phyloP scores from a whole-genome alignment of 2,329 filamentous ascomycete species.

The Apiospora sp. region DNA sequence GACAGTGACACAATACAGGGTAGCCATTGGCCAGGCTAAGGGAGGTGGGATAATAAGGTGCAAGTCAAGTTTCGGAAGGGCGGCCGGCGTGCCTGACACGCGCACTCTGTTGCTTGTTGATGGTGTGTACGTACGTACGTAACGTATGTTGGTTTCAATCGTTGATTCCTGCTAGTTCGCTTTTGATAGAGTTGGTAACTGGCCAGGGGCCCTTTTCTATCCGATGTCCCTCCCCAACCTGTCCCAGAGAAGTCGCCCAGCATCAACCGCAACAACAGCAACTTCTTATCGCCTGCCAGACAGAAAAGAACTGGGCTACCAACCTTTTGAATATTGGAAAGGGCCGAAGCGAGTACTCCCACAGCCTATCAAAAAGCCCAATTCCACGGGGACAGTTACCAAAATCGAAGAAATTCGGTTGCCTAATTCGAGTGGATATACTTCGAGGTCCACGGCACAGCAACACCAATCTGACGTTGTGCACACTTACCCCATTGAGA shows the following conservation, averaged over 20 bases:
- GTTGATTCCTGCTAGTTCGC: slow-evolving; percentile 6
- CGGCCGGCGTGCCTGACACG: slow-evolving; percentile 12
- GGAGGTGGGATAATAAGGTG: slow-evolving; percentile 18
- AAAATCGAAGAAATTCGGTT: slow-evolving; percentile 26
- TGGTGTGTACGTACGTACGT: slow-evolving; percentile 21
- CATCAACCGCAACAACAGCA: slow-evolving; percentile 23
- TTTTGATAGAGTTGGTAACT: background rate
- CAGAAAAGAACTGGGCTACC: slow-evolving; percentile 26
- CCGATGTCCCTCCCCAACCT: slow-evolving; percentile 13
- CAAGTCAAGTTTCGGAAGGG: slow-evolving; percentile 17
- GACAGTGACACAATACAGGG: slow-evolving; percentile 10
- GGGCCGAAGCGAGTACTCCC: slow-evolving; percentile 27
- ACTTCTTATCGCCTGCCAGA: background rate
- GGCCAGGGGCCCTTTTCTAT: slow-evolving; percentile 1
- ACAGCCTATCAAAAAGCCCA: slow-evolving; percentile 10
- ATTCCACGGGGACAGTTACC: slow-evolving; percentile 19
- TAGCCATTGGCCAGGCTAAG: background rate
- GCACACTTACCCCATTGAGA: slow-evolving; percentile 22
- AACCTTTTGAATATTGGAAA: slow-evolving; percentile 31
- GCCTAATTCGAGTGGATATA: slow-evolving; percentile 22
- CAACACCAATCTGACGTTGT: slow-evolving; percentile 20
- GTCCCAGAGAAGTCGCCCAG: slow-evolving; percentile 5
- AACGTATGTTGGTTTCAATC: slow-evolving; percentile 4
- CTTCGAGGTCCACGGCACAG: slow-evolving; percentile 15
- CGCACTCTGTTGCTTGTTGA: background rate